Conservation (phyloP, 176 grass and related monocot species). For the Aegilops speltoides region DNA sequence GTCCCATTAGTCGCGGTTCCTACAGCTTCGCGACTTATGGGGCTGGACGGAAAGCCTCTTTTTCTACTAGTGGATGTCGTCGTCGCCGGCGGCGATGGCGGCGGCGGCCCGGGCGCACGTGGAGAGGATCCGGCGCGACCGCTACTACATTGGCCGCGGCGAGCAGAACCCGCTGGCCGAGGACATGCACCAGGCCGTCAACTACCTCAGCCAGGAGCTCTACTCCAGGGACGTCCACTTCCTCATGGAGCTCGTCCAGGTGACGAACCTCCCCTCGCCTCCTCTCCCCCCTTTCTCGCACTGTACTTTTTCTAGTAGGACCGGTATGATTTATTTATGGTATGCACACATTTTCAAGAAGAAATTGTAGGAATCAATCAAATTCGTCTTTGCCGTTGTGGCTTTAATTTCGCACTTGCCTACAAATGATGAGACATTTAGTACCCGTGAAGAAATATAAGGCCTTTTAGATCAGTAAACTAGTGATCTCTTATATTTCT, state of each 20-base stretch:
- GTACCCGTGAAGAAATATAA: no score
- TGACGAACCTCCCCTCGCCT: not conserved
- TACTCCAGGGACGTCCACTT: conserved; percentile 89
- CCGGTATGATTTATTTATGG: not conserved
- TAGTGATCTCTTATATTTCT: no score
- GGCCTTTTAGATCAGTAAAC: no score
- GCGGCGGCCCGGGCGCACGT: conserved; percentile 50
- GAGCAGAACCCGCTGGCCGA: conserved; percentile 70
- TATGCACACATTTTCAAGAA: no score
- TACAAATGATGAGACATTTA: no score
- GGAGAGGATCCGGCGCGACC: conserved; percentile 49
- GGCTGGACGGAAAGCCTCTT: no score
- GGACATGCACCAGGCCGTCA: conserved; percentile 73
- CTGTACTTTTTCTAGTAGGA: not conserved
- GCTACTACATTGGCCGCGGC: conserved; percentile 62
- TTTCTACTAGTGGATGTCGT: no score
- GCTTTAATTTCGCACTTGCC: no score
- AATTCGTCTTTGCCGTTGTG: no score
- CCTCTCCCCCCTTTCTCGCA: not conserved
- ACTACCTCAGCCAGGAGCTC: conserved; percentile 62
- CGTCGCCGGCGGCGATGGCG: not conserved
- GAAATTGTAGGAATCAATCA: no score
- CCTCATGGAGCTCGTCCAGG: conserved; percentile 92
- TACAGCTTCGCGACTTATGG: no score
- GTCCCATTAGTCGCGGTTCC: no score